phyloP scores from a whole-genome alignment of 2,329 filamentous ascomycete species.

The Botrytis byssoidea region DNA sequence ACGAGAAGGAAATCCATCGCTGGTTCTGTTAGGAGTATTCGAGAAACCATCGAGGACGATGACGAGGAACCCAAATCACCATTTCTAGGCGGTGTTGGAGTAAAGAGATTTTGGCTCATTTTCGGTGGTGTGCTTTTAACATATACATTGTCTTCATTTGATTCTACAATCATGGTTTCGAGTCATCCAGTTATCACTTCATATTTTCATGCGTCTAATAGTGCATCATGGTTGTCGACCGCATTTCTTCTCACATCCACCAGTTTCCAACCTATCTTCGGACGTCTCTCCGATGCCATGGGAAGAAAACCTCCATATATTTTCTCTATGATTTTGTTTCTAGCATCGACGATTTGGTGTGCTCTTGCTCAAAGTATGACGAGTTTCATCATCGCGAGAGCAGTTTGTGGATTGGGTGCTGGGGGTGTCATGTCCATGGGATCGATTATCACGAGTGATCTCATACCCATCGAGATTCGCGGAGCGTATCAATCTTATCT shows the following conservation, averaged over 20 bases:
- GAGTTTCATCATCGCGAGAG: slow-evolving; percentile 69
- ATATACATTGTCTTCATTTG: slow-evolving; percentile 64
- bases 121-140: slow-evolving; percentile 58
- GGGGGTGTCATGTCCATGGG: slow-evolving; percentile 69
- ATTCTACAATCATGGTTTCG: slow-evolving; percentile 78
- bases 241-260: slow-evolving; percentile 76
- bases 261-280: slow-evolving; percentile 72
- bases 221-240: slow-evolving; percentile 79
- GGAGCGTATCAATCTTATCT: slow-evolving; percentile 72
- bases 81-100: slow-evolving; percentile 45
- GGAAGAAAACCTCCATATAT: slow-evolving; percentile 68
- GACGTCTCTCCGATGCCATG: slow-evolving; percentile 70
- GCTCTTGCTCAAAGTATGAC: slow-evolving; percentile 64
- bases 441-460: slow-evolving; percentile 68
- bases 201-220: slow-evolving; percentile 74
- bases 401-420: slow-evolving; percentile 70
- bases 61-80: slow-evolving; percentile 29
- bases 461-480: slow-evolving; percentile 65
- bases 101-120: slow-evolving; percentile 58
- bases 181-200: slow-evolving; percentile 79
- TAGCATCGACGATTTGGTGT: slow-evolving; percentile 66
- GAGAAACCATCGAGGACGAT: slow-evolving; percentile 22
- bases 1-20: slow-evolving; percentile 30
- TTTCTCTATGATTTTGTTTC: slow-evolving; percentile 60
- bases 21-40: slow-evolving; percentile 26